A percentile compares a stretch with the other conserved stretches of the same genome.
These are phyloP conservation scores for Eucalyptus curtisii DNA, from an alignment of 345 rosid species.

Conservation along the genomic window DNA sequence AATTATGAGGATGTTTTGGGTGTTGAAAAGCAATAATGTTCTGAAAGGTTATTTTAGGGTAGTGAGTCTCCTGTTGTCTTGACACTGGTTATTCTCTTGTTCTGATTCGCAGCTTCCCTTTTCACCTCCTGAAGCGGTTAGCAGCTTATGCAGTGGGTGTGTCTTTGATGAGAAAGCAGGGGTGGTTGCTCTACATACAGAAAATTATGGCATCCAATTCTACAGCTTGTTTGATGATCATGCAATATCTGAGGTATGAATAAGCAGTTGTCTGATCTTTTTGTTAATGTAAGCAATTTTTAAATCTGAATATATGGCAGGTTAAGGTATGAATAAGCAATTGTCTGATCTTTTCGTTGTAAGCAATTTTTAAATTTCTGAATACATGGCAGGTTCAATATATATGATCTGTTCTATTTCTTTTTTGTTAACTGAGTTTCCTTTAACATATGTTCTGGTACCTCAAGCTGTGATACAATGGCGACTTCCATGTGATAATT, in stretches of 20 bases:
- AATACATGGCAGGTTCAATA: not conserved
- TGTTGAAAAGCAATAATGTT: not conserved
- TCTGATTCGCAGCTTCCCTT: constrained; percentile 55
- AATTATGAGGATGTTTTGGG: not conserved
- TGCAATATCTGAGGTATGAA: constrained; percentile 69
- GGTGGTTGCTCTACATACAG: constrained; percentile 66
- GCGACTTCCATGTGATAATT: not conserved
- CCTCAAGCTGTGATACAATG: not conserved
- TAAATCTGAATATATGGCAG: not conserved
- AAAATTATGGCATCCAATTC: constrained; percentile 67
- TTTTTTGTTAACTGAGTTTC: not conserved
- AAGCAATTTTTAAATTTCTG: not conserved
- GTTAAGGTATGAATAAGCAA: constrained; percentile 26
- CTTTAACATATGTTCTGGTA: not conserved
- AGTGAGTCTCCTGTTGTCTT: not conserved
- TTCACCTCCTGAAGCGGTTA: constrained; percentile 36
- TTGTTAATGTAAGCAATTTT: not conserved
- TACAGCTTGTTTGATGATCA: constrained; percentile 82
- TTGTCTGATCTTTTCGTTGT: not conserved
- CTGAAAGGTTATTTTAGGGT: not conserved
- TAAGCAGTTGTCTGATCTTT: not conserved
- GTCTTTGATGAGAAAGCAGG: constrained; percentile 68
- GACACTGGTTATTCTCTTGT: not conserved
- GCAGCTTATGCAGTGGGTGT: constrained; percentile 33
- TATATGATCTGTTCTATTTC: not conserved